A percentile compares a stretch with the other conserved stretches of the same genome.
Conservation (phyloP, 768 basidiomycete species). For the Psilocybe subaeruginosa region DNA sequence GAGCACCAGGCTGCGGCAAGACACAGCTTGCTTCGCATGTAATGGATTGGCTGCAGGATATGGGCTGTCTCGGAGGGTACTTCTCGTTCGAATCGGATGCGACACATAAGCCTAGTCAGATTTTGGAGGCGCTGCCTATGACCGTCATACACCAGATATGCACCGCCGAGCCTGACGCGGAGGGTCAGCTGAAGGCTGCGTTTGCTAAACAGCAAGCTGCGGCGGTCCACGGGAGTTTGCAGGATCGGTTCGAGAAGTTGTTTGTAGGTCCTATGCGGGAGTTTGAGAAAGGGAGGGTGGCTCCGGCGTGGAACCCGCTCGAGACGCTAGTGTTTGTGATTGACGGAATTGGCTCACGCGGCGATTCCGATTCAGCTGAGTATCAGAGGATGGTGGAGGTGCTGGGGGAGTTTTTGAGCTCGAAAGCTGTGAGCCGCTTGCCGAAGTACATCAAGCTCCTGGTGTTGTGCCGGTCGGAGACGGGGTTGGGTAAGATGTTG, state of each 20-base stretch:
- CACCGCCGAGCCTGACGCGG: constrained; percentile 18
- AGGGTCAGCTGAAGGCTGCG: background rate
- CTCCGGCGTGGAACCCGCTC: constrained; percentile 20
- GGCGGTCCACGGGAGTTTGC: constrained; percentile 2
- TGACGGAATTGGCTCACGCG: constrained; percentile 20
- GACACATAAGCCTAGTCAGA: background rate
- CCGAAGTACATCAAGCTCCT: constrained; percentile 27
- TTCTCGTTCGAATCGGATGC: constrained; percentile 19
- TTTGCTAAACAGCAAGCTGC: constrained; percentile 8
- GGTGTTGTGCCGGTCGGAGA: constrained; percentile 18
- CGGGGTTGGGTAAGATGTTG: constrained; percentile 13
- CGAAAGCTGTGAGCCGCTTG: constrained; percentile 14
- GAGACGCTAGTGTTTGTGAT: constrained; percentile 25
- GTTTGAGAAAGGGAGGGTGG: constrained; percentile 12
- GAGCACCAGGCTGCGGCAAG: constrained; percentile 14
- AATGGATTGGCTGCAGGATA: constrained; percentile 20
- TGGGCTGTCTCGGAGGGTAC: constrained; percentile 25
- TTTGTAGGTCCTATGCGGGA: constrained; percentile 16
- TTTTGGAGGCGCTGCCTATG: constrained; percentile 20
- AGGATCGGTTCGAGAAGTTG: constrained; percentile 17
- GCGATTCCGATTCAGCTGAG: constrained; percentile 23
- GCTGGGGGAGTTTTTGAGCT: constrained; percentile 18
- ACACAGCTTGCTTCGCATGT: constrained; percentile 19
- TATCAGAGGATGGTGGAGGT: constrained; percentile 23
- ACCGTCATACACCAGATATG: constrained; percentile 22